These are phyloP conservation scores for Lojkania enalia DNA, from an alignment of 2,329 filamentous ascomycete species.

Conservation along the genomic window DNA sequence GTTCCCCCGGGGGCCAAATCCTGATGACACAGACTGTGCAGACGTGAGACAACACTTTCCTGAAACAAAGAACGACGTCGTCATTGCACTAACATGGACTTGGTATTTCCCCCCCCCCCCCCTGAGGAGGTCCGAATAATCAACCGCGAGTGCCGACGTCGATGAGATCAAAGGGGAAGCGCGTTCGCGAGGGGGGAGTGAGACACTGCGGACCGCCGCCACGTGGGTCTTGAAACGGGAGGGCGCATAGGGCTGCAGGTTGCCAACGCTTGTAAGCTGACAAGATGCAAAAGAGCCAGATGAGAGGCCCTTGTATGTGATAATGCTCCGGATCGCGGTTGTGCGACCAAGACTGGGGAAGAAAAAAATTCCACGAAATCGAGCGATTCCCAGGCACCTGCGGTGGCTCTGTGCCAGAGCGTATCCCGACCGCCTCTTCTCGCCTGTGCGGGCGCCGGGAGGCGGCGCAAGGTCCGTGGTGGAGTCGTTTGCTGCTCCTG, in stretches of 20 bases:
- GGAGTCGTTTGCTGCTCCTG: not conserved
- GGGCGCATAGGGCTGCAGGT: constrained; percentile 41
- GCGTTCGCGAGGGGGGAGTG: constrained; percentile 17
- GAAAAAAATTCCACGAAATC: constrained; percentile 13
- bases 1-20: constrained; percentile 21
- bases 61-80: constrained; percentile 23
- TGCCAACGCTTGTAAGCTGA: constrained; percentile 30
- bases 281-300: constrained; percentile 12
- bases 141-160: not conserved
- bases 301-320: constrained; percentile 15
- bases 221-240: constrained; percentile 35
- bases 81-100: constrained; percentile 1
- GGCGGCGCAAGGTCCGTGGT: not conserved
- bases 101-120: not conserved
- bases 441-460: constrained; percentile 13
- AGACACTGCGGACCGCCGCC: constrained; percentile 31
- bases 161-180: not conserved
- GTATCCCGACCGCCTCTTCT: constrained; percentile 8
- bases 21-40: constrained; percentile 14
- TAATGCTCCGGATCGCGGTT: constrained; percentile 11
- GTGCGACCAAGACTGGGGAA: constrained; percentile 12
- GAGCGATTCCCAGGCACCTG: constrained; percentile 11
- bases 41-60: constrained; percentile 22
- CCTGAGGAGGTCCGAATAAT: not conserved
- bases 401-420: constrained; percentile 13